A percentile compares a stretch with the other conserved stretches of the same genome.
These are phyloP conservation scores for Trichoderma aggressivum DNA, from an alignment of 2,329 filamentous ascomycete species.

Conservation along the genomic window DNA sequence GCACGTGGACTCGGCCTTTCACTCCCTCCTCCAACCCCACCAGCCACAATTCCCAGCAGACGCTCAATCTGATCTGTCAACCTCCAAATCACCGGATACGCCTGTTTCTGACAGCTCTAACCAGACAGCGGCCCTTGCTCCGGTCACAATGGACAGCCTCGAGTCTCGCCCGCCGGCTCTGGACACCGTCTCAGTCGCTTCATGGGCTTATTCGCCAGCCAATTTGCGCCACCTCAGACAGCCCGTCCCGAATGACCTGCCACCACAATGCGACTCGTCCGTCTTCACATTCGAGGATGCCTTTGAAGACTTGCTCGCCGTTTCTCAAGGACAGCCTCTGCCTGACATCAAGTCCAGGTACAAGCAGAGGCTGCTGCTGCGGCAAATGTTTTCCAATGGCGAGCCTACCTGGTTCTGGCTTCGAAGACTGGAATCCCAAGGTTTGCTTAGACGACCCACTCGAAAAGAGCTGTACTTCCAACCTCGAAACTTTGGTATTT, in stretches of 20 bases:
- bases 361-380: conserved; percentile 36
- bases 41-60: conserved; percentile 18
- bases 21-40: conserved; percentile 26
- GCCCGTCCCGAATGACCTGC: conserved; percentile 45
- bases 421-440: conserved; percentile 35
- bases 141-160: conserved; percentile 8
- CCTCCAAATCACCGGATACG: neutral
- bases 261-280: conserved; percentile 34
- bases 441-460: conserved; percentile 26
- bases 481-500: neutral
- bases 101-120: conserved; percentile 4
- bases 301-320: conserved; percentile 55
- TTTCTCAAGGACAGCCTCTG: conserved; percentile 42
- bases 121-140: neutral
- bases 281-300: conserved; percentile 54
- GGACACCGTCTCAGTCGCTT: conserved; percentile 26
- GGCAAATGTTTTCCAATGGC: conserved; percentile 38
- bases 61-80: neutral
- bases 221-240: conserved; percentile 44
- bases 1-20: conserved; percentile 38
- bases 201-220: conserved; percentile 31
- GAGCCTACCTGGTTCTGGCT: conserved; percentile 44
- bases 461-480: neutral
- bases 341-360: conserved; percentile 38
- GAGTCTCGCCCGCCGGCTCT: neutral